Conservation (phyloP, 2,329 filamentous ascomycete genomes). For the Grosmannia clavigera region DNA sequence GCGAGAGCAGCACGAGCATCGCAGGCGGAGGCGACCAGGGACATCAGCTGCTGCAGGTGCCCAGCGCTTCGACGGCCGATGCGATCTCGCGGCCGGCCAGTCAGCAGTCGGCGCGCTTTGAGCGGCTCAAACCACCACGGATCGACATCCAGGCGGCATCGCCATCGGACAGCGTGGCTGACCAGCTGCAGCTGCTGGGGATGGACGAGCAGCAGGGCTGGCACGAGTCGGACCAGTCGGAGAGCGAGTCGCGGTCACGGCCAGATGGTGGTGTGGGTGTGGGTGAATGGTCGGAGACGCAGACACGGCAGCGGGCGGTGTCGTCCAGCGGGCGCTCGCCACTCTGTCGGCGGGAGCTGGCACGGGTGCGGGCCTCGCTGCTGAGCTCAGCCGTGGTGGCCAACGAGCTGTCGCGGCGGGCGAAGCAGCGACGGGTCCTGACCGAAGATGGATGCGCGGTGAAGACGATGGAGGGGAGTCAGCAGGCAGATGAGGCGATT, state of each 20-base stretch:
- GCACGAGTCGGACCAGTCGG: slow-evolving; percentile 4
- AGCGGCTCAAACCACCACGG: slow-evolving; percentile 35
- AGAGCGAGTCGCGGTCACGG: slow-evolving; percentile 5
- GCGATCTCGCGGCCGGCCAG: slow-evolving; percentile 21
- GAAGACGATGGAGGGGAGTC: slow-evolving; percentile 6
- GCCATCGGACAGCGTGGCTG: slow-evolving; percentile 19
- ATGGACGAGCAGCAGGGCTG: slow-evolving; percentile 6
- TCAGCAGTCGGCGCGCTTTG: slow-evolving; percentile 31
- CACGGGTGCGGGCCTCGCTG: slow-evolving; percentile 63
- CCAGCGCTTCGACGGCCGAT: not conserved
- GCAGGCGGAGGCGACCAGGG: not conserved
- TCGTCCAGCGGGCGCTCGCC: not conserved
- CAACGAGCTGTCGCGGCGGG: slow-evolving; percentile 60
- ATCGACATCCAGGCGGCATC: slow-evolving; percentile 34
- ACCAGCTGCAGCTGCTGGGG: not conserved
- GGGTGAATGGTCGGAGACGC: not conserved
- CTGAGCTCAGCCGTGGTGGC: slow-evolving; percentile 84
- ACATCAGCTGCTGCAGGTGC: not conserved
- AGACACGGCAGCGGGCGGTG: not conserved
- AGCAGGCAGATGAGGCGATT: not conserved
- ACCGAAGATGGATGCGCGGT: slow-evolving; percentile 12
- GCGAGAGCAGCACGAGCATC: not conserved
- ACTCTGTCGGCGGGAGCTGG: slow-evolving; percentile 54
- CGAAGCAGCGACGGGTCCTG: slow-evolving; percentile 33
- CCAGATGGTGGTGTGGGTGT: not conserved